These are phyloP conservation scores for Stylosanthes scabra DNA, from an alignment of 331 rosid species.

Conservation along the genomic window DNA sequence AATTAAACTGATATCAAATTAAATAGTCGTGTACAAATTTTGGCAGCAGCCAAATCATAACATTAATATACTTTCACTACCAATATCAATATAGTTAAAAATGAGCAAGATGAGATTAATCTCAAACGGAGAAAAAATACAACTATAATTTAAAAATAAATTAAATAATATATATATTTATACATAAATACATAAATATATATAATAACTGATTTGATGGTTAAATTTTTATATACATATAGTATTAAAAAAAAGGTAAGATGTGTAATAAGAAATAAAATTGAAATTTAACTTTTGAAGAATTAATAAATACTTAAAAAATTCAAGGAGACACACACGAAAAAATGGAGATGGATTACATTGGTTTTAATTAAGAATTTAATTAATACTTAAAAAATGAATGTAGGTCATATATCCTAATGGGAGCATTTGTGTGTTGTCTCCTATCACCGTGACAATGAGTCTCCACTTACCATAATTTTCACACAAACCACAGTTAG, in stretches of 20 bases:
- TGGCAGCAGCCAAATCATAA: neutral
- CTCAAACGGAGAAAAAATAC: too few species aligned
- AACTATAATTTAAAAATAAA: too few species aligned
- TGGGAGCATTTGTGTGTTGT: conserved; percentile 17
- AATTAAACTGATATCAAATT: conserved; percentile 1
- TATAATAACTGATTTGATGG: too few species aligned
- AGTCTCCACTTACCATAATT: conserved; percentile 23
- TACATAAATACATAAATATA: too few species aligned
- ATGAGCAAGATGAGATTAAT: neutral
- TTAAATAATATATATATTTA: too few species aligned
- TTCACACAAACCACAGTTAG: neutral
- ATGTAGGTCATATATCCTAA: conserved; percentile 11
- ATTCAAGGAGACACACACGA: neutral
- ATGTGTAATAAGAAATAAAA: neutral
- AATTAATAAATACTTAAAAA: too few species aligned
- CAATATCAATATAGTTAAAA: neutral
- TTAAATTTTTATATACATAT: too few species aligned
- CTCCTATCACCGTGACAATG: conserved; percentile 24
- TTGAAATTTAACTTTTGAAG: neutral
- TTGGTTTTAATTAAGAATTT: neutral
- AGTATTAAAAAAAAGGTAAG: too few species aligned
- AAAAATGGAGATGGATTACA: too few species aligned
- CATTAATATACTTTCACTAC: neutral
- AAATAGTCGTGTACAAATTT: neutral
- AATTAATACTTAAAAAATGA: neutral